A percentile compares a stretch with the other conserved stretches of the same genome.
phyloP scores from a whole-genome alignment of 1,284 basidiomycete genomes.

The Rhodotorula sp. region DNA sequence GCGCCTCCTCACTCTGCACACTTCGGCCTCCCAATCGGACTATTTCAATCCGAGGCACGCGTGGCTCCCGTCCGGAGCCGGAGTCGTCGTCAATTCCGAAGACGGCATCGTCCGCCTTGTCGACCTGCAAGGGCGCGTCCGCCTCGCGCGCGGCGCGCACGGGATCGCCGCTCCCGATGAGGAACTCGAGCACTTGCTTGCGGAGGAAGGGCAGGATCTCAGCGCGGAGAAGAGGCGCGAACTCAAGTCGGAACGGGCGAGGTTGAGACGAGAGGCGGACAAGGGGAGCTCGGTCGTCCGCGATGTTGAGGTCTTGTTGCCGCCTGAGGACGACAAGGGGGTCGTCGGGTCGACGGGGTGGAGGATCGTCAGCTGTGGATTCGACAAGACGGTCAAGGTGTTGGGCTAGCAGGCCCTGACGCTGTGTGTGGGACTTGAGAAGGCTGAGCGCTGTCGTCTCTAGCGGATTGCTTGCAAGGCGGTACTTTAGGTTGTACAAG shows the following conservation, averaged over 20 bases:
- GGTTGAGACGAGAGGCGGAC: slow-evolving; percentile 37
- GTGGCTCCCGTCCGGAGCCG: slow-evolving; percentile 34
- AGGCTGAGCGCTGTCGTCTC: neutral
- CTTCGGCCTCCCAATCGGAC: slow-evolving; percentile 38
- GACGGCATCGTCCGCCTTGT: slow-evolving; percentile 44
- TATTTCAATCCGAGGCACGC: slow-evolving; percentile 43
- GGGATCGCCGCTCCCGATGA: slow-evolving; percentile 38
- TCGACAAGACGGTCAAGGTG: slow-evolving; percentile 43
- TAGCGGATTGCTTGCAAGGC: neutral
- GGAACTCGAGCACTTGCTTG: slow-evolving; percentile 4
- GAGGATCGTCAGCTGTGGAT: slow-evolving; percentile 35
- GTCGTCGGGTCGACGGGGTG: neutral
- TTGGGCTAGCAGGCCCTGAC: neutral
- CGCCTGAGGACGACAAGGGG: neutral
- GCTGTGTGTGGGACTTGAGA: neutral
- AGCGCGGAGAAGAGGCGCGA: slow-evolving; percentile 18
- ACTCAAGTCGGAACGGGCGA: slow-evolving; percentile 31
- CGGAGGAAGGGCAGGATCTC: neutral
- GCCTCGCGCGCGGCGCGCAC: slow-evolving; percentile 33
- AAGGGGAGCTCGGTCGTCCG: slow-evolving; percentile 41
- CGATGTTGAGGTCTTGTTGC: slow-evolving; percentile 13
- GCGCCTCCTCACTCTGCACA: slow-evolving; percentile 42
- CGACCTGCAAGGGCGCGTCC: slow-evolving; percentile 32
- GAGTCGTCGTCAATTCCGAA: slow-evolving; percentile 42
- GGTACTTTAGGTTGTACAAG: no score